Base-by-base conservation (phyloP, 371 early-diverging fungal species). In the Actinomortierella ambigua region DNA sequence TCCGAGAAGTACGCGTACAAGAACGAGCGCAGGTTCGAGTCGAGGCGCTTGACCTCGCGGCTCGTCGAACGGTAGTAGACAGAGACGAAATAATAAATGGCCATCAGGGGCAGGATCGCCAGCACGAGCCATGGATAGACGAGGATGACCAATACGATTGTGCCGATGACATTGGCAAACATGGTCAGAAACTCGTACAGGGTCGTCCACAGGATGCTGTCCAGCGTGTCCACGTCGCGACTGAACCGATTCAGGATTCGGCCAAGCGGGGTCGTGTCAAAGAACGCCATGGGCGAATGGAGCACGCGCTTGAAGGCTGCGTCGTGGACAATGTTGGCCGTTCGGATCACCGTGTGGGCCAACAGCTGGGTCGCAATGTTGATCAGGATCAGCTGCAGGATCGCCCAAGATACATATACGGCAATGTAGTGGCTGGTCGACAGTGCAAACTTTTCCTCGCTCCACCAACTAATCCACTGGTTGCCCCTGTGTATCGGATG, bases 191-290 rank as follows among this genome's bases (percentile, higher is more conserved):
- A 77, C 29, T 82, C 87, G 29, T 81, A 76, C 56, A 91, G 67
- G 2, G 77, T 58, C n/a, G 71, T 78, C 53, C 84, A 61, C 7
- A 89, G 57, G 9, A 73, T 69, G 59, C 68, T 85, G 63, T 96
- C 95, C 6, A 94, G 26, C 5, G 63, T 46, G 11, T 63, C 63
- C 1, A 63, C 52, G 23, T 64, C 64, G 41, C 58, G 57, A 54
- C 64, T 64, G 54, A 64, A 64, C 47, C 63, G 54, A 63, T 90
- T 91, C 77, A 95, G 73, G 47, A 98, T 91, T 9, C 95, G 87
- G n/a, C 93, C 94, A 22, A 91, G 63, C 6, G 95, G 90, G 1
- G 93, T 96, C 40, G 78, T 82, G 48, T 96, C 93, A 75, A 90
- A 95, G 65, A 95, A 95, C 0, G 86, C 76, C 51, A 93, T 77